Evolutionary conservation across 352 stramenopile species (phyloP).

Genomic region (Globisporangium megalacanthum): DNA sequence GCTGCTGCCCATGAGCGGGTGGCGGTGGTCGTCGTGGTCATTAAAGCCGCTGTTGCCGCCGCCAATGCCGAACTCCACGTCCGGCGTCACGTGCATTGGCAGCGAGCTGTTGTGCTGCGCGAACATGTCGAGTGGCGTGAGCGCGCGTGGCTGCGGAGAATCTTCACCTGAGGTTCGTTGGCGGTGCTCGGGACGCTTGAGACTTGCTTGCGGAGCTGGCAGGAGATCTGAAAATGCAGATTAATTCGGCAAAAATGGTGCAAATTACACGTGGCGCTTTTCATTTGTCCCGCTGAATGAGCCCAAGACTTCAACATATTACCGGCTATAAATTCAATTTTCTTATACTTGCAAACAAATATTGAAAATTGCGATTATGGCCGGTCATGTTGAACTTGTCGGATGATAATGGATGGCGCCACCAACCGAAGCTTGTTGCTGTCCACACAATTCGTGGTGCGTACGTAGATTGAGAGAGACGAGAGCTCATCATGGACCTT

Average conservation of each 20-base stretch:
- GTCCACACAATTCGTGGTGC: neutral
- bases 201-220: no score
- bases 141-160: neutral
- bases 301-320: neutral
- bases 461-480: neutral
- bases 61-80: conserved; percentile 24
- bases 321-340: neutral
- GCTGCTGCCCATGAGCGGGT: conserved; percentile 10
- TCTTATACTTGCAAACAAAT: neutral
- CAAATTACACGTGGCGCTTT: no score
- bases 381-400: neutral
- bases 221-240: no score
- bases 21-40: conserved; percentile 8
- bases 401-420: neutral
- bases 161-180: neutral
- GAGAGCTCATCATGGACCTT: no score
- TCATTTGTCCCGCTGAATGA: neutral
- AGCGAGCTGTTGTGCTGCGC: conserved; percentile 7
- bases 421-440: neutral
- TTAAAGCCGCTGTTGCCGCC: conserved; percentile 9
- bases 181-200: no score
- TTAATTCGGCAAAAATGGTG: no score
- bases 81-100: conserved; percentile 11
- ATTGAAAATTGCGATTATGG: neutral
- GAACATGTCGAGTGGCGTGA: conserved; percentile 7